Evolutionary conservation across 768 basidiomycete species (phyloP).

Genomic region (Crepidotus variabilis): DNA sequence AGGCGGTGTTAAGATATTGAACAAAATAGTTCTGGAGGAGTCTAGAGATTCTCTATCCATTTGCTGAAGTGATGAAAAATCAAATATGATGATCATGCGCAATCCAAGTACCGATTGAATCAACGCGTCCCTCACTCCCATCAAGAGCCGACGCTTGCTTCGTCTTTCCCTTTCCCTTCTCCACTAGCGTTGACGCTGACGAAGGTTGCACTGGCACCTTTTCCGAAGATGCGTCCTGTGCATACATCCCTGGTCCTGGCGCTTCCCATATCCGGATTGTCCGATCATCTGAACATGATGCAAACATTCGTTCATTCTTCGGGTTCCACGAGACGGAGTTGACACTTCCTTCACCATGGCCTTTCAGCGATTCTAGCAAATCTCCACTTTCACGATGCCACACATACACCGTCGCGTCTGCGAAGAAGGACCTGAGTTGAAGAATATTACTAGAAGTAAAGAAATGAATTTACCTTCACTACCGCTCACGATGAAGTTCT

Average conservation of each 20-base stretch:
- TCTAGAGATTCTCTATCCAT: not conserved
- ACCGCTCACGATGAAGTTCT: slow-evolving; percentile 88
- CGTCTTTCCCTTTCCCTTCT: slow-evolving; percentile 66
- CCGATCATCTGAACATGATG: slow-evolving; percentile 91
- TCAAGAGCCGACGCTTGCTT: slow-evolving; percentile 36
- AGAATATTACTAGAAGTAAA: not conserved
- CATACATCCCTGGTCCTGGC: slow-evolving; percentile 21
- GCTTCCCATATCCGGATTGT: slow-evolving; percentile 91
- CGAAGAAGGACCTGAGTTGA: not conserved
- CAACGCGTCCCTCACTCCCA: slow-evolving; percentile 10
- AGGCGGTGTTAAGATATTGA: not conserved
- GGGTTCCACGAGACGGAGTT: slow-evolving; percentile 98
- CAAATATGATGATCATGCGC: not conserved
- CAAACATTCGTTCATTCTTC: slow-evolving; percentile 85
- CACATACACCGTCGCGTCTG: slow-evolving; percentile 91
- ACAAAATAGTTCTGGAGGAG: not conserved
- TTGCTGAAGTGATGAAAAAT: not conserved
- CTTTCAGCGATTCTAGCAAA: slow-evolving; percentile 82
- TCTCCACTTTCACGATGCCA: slow-evolving; percentile 89
- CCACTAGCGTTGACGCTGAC: slow-evolving; percentile 29
- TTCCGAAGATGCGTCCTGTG: slow-evolving; percentile 8
- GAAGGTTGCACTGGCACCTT: slow-evolving; percentile 10
- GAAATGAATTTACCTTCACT: slow-evolving; percentile 74
- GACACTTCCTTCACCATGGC: slow-evolving; percentile 87
- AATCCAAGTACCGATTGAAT: slow-evolving; percentile 3